phyloP scores from a whole-genome alignment of 176 grass and related monocot species.

The Cenchrus purpureus region DNA sequence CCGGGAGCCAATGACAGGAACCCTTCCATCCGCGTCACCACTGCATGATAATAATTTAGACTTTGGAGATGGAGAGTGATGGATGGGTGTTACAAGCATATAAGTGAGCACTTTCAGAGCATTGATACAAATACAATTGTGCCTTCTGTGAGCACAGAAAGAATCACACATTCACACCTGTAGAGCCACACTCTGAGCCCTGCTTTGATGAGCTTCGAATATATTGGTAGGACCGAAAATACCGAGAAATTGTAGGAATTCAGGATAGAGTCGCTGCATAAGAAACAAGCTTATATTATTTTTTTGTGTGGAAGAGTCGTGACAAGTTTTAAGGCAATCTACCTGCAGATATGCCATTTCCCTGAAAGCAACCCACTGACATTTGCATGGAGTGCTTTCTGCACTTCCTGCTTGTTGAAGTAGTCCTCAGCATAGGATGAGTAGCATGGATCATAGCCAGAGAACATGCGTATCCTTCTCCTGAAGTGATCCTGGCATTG shows the following conservation, averaged over 20 bases:
- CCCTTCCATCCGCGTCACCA: constrained; percentile 78
- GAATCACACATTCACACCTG: constrained; percentile 53
- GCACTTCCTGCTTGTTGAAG: constrained; percentile 76
- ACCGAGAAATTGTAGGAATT: constrained; percentile 66
- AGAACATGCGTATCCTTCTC: constrained; percentile 46
- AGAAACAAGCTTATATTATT: constrained; percentile 29
- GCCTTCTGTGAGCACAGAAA: neutral
- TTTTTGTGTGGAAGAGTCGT: neutral
- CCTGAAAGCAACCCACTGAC: constrained; percentile 39
- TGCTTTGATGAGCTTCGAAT: constrained; percentile 82
- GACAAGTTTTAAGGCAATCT: constrained; percentile 13
- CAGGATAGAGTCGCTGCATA: constrained; percentile 67
- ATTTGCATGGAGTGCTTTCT: constrained; percentile 70
- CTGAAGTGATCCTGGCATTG: constrained; percentile 39
- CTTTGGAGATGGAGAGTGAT: neutral
- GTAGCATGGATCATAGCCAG: constrained; percentile 84
- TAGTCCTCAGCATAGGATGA: constrained; percentile 71
- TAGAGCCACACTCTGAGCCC: constrained; percentile 84
- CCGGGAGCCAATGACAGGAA: constrained; percentile 77
- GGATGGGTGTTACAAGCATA: neutral
- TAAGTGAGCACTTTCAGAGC: neutral
- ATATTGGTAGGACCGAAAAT: constrained; percentile 72
- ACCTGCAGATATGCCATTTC: constrained; percentile 76
- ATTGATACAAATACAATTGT: constrained; percentile 6
- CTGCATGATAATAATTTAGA: constrained; percentile 39